Percentiles rank a stretch among this genome's conserved stretches.
phyloP scores from a whole-genome alignment of 2,329 filamentous ascomycete genomes.

The Parafenestella ontariensis region DNA sequence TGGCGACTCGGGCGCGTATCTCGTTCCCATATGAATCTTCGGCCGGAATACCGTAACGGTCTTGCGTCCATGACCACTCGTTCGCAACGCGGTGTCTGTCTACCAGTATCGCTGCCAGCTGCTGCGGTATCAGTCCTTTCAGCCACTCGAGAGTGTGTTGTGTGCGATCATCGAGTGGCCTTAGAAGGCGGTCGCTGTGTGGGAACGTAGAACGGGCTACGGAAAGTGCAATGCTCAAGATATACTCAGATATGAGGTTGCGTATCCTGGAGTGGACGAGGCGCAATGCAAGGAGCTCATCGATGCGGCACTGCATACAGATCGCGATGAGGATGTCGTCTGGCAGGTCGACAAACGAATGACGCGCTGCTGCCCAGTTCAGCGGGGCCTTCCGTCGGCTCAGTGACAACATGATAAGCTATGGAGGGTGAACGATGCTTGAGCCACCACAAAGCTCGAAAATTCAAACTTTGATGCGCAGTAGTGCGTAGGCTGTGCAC shows the following conservation, averaged over 20 bases:
- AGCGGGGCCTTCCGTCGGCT: neutral
- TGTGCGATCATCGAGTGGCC: slow-evolving; percentile 8
- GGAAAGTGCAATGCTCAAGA: slow-evolving; percentile 35
- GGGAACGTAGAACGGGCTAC: slow-evolving; percentile 39
- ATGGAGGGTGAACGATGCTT: neutral
- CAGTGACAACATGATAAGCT: slow-evolving; percentile 1
- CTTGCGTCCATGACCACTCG: slow-evolving; percentile 19
- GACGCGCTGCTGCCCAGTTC: neutral
- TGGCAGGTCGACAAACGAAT: slow-evolving; percentile 27
- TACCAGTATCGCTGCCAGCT: slow-evolving; percentile 39
- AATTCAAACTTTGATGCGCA: neutral
- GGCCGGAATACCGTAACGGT: slow-evolving; percentile 38
- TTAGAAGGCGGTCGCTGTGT: slow-evolving; percentile 22
- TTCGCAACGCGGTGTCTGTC: slow-evolving; percentile 37
- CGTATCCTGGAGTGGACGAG: slow-evolving; percentile 26
- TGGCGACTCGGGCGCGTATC: slow-evolving; percentile 35
- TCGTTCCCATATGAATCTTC: slow-evolving; percentile 39
- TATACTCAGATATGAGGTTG: slow-evolving; percentile 33
- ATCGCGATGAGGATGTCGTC: slow-evolving; percentile 43
- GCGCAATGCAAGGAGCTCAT: slow-evolving; percentile 33
- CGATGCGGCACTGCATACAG: slow-evolving; percentile 35
- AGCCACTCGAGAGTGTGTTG: slow-evolving; percentile 30
- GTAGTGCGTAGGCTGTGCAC: too few relatives aligned
- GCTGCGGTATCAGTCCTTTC: slow-evolving; percentile 34
- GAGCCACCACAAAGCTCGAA: neutral